Evolutionary conservation across 2,329 filamentous ascomycete species (phyloP).

Genomic region (Cytospora piceicola): DNA sequence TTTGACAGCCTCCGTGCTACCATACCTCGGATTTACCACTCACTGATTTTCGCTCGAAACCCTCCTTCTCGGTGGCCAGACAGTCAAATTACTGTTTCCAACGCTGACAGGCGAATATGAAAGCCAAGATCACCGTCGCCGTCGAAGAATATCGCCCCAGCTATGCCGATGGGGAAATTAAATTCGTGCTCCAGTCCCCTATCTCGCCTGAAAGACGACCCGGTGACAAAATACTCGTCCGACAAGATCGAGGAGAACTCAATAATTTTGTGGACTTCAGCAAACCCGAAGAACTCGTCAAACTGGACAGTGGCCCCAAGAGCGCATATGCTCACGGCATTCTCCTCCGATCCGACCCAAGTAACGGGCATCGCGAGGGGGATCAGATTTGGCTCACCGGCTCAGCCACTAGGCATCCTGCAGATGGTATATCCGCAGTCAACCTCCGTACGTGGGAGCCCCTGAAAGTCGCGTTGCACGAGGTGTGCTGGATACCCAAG

Average conservation of each 20-base stretch:
- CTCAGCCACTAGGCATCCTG: not conserved
- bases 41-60: not conserved
- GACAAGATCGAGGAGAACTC: constrained; percentile 19
- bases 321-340: constrained; percentile 24
- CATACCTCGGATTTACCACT: not conserved
- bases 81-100: not conserved
- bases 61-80: not conserved
- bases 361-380: constrained; percentile 6
- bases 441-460: constrained; percentile 25
- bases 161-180: constrained; percentile 4
- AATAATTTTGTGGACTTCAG: constrained; percentile 22
- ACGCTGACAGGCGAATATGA: constrained; percentile 6
- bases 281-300: not conserved
- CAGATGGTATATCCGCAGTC: constrained; percentile 1
- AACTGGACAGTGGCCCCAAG: not conserved
- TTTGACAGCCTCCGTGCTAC: not conserved
- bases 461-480: constrained; percentile 6
- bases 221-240: constrained; percentile 8
- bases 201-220: constrained; percentile 3
- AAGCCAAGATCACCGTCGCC: constrained; percentile 20
- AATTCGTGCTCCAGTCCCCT: constrained; percentile 19
- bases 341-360: constrained; percentile 2
- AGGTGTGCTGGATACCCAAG: constrained; percentile 27
- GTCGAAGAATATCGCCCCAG: constrained; percentile 22
- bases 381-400: constrained; percentile 25